A percentile compares a stretch with the other conserved stretches of the same genome.
Conservation (phyloP, 2,329 filamentous ascomycete species). For the Venturia effusa region DNA sequence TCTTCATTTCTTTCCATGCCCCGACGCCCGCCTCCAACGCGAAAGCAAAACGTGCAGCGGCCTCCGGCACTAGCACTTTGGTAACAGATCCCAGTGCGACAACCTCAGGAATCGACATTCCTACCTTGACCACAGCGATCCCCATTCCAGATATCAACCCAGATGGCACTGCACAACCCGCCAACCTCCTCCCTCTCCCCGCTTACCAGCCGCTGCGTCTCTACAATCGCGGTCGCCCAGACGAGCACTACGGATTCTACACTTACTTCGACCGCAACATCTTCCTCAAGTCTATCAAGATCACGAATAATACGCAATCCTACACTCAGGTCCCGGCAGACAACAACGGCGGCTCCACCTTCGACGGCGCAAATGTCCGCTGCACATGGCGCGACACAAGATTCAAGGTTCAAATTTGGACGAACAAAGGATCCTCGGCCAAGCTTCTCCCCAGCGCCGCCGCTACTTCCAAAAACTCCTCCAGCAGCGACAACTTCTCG, state of each 20-base stretch:
- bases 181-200: slow-evolving; percentile 60
- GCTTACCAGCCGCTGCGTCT: slow-evolving; percentile 67
- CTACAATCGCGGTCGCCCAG: slow-evolving; percentile 67
- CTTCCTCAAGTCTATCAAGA: slow-evolving; percentile 57
- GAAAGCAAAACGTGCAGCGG: slow-evolving; percentile 16
- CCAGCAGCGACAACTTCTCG: slow-evolving; percentile 28
- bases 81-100: slow-evolving; percentile 10
- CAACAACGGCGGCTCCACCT: slow-evolving; percentile 34
- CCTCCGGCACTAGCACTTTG: slow-evolving; percentile 1
- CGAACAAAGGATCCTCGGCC: slow-evolving; percentile 32
- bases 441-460: slow-evolving; percentile 15
- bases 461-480: slow-evolving; percentile 6
- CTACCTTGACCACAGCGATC: slow-evolving; percentile 44
- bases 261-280: slow-evolving; percentile 82
- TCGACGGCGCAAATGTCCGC: slow-evolving; percentile 34
- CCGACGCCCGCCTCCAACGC: slow-evolving; percentile 16
- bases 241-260: slow-evolving; percentile 92
- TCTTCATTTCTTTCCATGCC: slow-evolving; percentile 66
- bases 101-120: slow-evolving; percentile 19
- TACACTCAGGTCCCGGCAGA: slow-evolving; percentile 31
- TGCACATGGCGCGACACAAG: slow-evolving; percentile 53
- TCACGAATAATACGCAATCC: slow-evolving; percentile 19
- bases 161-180: slow-evolving; percentile 63
- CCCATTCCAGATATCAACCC: slow-evolving; percentile 51
- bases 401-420: slow-evolving; percentile 54